Conservation (phyloP, 495 filamentous ascomycete genomes). For the Penicillium herquei region DNA sequence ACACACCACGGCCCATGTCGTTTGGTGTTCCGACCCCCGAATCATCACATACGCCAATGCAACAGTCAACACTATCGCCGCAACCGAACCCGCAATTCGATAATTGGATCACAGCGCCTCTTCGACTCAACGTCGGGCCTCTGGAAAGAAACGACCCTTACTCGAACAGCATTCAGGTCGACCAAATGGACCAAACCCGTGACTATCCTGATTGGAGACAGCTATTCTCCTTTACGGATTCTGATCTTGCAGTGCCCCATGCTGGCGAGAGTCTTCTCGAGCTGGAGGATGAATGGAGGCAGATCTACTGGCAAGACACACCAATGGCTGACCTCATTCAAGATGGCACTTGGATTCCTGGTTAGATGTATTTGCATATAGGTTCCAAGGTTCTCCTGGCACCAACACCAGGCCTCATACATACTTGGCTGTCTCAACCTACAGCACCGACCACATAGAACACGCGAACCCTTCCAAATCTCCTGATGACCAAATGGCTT, state of each 20-base stretch:
- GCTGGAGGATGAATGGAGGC: constrained; percentile 49
- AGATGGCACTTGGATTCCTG: constrained; percentile 24
- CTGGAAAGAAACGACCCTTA: constrained; percentile 27
- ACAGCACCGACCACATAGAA: too few species aligned
- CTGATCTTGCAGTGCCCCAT: constrained; percentile 41
- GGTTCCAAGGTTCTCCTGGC: too few species aligned
- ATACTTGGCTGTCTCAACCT: too few species aligned
- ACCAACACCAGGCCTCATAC: too few species aligned
- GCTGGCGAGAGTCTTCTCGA: constrained; percentile 41
- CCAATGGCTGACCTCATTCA: constrained; percentile 46
- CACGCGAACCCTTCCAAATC: too few species aligned
- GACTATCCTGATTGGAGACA: constrained; percentile 48
- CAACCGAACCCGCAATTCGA: constrained; percentile 35
- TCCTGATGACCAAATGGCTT: too few species aligned
- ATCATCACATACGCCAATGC: constrained; percentile 20
- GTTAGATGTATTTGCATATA: not conserved
- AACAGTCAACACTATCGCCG: constrained; percentile 24
- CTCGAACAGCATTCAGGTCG: constrained; percentile 28
- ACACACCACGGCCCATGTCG: constrained; percentile 25
- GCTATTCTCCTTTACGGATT: constrained; percentile 44
- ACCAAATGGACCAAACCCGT: constrained; percentile 35
- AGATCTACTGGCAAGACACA: constrained; percentile 49
- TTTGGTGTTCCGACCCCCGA: constrained; percentile 41
- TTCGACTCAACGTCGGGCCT: constrained; percentile 28
- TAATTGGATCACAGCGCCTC: constrained; percentile 38